A percentile compares a stretch with the other conserved stretches of the same genome.
Evolutionary conservation across 805 yeast species (phyloP).

Genomic region (Maudiozyma pseudohumilis): DNA sequence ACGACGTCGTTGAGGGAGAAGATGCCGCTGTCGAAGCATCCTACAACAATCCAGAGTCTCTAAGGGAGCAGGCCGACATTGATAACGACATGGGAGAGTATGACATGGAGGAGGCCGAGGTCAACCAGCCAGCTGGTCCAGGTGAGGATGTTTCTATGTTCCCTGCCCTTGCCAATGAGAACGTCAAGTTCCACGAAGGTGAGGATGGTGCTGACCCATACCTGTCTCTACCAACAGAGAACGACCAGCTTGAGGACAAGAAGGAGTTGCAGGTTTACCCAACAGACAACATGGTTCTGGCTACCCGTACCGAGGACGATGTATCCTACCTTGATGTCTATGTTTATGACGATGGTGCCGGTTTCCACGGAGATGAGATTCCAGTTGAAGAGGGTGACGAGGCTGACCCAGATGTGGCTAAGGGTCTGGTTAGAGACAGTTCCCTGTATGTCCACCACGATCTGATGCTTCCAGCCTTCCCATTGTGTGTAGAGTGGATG

Average conservation of each 20-base stretch:
- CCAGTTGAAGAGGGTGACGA: constrained; percentile 59
- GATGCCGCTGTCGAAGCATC: not conserved
- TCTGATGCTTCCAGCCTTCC: constrained; percentile 93
- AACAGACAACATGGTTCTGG: constrained; percentile 79
- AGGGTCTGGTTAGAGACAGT: constrained; percentile 61
- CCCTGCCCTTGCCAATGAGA: constrained; percentile 56
- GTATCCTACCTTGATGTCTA: constrained; percentile 86
- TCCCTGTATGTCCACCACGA: constrained; percentile 91
- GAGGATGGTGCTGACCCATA: constrained; percentile 35
- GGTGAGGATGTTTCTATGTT: constrained; percentile 58
- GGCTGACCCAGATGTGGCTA: constrained; percentile 62
- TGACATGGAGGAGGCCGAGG: constrained; percentile 79
- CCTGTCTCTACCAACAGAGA: constrained; percentile 37
- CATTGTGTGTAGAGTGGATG: constrained; percentile 93
- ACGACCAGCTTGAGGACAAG: constrained; percentile 64
- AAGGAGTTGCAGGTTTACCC: constrained; percentile 80
- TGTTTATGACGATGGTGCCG: constrained; percentile 89
- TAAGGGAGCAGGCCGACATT: constrained; percentile 46
- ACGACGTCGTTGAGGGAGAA: constrained; percentile 4
- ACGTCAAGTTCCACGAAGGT: constrained; percentile 46
- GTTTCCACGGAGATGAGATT: constrained; percentile 57
- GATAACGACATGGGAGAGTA: constrained; percentile 87
- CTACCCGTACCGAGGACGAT: constrained; percentile 94
- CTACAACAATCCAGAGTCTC: constrained; percentile 9
- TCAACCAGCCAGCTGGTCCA: constrained; percentile 40